Conservation (phyloP, 352 stramenopile species). For the Globisporangium spiculum region DNA sequence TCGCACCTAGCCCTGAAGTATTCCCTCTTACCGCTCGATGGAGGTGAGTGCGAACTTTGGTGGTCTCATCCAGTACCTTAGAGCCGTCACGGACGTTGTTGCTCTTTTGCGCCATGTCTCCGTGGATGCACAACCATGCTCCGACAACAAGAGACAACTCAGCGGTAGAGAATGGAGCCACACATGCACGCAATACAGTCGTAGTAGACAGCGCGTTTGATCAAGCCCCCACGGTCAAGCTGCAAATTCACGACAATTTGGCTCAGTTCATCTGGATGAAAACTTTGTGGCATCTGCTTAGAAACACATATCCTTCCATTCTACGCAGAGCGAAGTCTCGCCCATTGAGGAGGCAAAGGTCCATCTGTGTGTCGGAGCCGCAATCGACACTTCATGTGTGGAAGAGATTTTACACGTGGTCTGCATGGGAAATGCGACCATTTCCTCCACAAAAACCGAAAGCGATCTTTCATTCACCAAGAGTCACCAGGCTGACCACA, state of each 20-base stretch:
- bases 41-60: not conserved
- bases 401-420: not conserved
- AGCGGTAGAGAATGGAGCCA: not conserved
- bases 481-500: too few species aligned
- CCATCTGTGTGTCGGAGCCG: too few species aligned
- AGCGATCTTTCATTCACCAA: not conserved
- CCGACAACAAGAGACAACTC: not conserved
- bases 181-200: not conserved
- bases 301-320: too few species aligned
- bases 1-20: not conserved
- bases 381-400: not conserved
- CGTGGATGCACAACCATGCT: not conserved
- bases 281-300: too few species aligned
- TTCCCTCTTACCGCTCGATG: not conserved
- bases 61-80: not conserved
- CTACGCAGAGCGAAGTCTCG: too few species aligned
- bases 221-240: not conserved
- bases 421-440: not conserved
- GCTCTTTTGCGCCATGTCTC: not conserved
- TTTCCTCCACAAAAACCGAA: not conserved
- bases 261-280: too few species aligned
- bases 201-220: not conserved
- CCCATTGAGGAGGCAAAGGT: not conserved
- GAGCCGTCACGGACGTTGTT: not conserved
- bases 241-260: not conserved